Evolutionary conservation across 805 yeast species (phyloP), one percentile per base, ranked within the genome.

Genomic region (Saccharomycopsis sp.): DNA sequence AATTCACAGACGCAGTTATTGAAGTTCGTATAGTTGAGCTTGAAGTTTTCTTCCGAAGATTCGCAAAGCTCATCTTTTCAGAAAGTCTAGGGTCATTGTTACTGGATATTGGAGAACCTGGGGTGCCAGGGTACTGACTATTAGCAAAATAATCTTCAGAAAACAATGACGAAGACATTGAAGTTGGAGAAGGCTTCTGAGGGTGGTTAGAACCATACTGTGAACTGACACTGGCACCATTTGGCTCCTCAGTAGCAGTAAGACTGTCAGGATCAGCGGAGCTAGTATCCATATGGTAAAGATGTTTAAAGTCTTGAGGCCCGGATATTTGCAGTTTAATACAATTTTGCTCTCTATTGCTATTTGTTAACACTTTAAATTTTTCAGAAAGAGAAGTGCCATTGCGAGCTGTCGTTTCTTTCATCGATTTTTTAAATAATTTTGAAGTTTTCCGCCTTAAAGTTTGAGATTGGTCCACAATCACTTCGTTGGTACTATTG

Each of bases 271-370:
- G 38, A 11, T 44, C 48, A 17, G 32, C 16, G 14, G 29, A 17
- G 11, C 26, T 19, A 5, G 51, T 47, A 26, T 47, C 47, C 44
- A 44, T 44, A 22, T 47, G 51, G 34, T 43, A 47, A n/a, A 47
- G 22, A 26, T 47, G 51, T 24, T 47, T 43, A 38, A 47, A 47
- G 22, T 47, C 39, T 29, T 47, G 51, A 27, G 51, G 51, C 4
- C 43, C 48, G 8, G 44, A 38, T 13, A 47, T 47, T 14, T 17
- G 32, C 9, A 37, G 22, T 21, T 20, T 41, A 21, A 21, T 13
- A 16, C 33, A 19, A 32, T 23, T 32, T 16, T 6, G 35, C 22
- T 13, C n/a, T 5, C 34, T 27, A 19, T 32, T 32, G 22, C 13
- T 39, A 6, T 17, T 33, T 6, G 23, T 6, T 9, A 31, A 31